Conservation (phyloP, 1,139 yeast genomes). For the Candida tunisiensis region DNA sequence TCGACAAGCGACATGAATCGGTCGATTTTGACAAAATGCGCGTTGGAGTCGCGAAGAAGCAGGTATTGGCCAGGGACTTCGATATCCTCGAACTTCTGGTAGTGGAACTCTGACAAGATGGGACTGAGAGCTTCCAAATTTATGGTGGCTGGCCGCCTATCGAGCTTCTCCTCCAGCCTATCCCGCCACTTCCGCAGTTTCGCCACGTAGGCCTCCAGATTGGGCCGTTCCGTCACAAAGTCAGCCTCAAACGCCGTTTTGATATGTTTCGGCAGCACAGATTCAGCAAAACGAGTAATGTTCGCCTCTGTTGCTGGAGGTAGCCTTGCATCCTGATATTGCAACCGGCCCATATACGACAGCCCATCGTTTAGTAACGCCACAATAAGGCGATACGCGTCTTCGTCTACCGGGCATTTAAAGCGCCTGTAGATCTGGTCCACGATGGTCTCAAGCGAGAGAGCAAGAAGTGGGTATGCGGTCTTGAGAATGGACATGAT, state of each 20-base stretch:
- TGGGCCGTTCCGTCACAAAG: constrained; percentile 76
- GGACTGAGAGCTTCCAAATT: constrained; percentile 87
- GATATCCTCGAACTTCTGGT: constrained; percentile 93
- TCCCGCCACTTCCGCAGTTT: constrained; percentile 88
- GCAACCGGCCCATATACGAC: constrained; percentile 62
- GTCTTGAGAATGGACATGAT: constrained; percentile 91
- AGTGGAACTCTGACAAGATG: constrained; percentile 91
- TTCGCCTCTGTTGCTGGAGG: constrained; percentile 90
- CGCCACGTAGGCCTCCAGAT: constrained; percentile 69
- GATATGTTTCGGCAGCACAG: constrained; percentile 79
- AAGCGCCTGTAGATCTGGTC: constrained; percentile 92
- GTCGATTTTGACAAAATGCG: constrained; percentile 83
- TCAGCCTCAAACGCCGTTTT: constrained; percentile 87
- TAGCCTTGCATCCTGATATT: constrained; percentile 70
- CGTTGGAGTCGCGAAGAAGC: constrained; percentile 54
- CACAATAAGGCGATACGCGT: constrained; percentile 83
- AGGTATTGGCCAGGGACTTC: constrained; percentile 96
- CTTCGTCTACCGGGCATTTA: constrained; percentile 92
- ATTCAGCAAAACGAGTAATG: constrained; percentile 80
- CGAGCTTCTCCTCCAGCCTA: constrained; percentile 79
- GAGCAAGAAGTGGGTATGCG: constrained; percentile 84
- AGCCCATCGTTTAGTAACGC: constrained; percentile 91
- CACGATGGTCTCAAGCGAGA: constrained; percentile 84
- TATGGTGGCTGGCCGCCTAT: constrained; percentile 53
- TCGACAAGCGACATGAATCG: constrained; percentile 84